Evolutionary conservation across 2,329 filamentous ascomycete species (phyloP).

Genomic region (Penicillium vulpinum): DNA sequence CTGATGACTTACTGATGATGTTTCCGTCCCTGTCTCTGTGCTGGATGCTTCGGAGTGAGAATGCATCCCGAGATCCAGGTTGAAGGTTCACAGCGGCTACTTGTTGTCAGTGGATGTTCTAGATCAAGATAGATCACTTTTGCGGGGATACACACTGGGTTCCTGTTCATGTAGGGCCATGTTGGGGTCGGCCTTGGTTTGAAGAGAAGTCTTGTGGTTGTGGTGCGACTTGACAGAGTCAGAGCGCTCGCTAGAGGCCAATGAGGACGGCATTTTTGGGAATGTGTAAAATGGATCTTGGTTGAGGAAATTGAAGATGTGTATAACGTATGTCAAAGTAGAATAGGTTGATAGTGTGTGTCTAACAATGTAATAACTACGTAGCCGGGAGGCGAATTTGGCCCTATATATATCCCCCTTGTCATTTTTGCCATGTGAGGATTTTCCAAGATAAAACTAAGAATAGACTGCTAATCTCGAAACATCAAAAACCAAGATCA

Average conservation of each 20-base stretch:
- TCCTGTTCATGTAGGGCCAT: constrained; percentile 80
- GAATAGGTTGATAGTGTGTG: not conserved
- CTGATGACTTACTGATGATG: constrained; percentile 63
- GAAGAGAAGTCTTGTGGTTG: constrained; percentile 45
- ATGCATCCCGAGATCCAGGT: constrained; percentile 40
- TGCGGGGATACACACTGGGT: constrained; percentile 63
- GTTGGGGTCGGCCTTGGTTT: constrained; percentile 81
- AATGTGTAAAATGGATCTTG: not conserved
- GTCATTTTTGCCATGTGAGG: not conserved
- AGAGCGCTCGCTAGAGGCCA: constrained; percentile 25
- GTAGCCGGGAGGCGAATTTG: not conserved
- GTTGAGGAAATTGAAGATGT: not conserved
- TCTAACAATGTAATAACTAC: not conserved
- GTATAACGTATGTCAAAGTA: not conserved
- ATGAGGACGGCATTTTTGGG: constrained; percentile 20
- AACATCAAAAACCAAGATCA: constrained; percentile 14
- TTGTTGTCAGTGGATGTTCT: constrained; percentile 2
- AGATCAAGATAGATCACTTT: not conserved
- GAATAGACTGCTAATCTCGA: constrained; percentile 17
- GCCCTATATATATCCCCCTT: constrained; percentile 8
- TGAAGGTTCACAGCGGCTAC: constrained; percentile 26
- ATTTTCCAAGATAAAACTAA: constrained; percentile 9
- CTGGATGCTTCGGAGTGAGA: constrained; percentile 70
- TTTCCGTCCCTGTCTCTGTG: constrained; percentile 78
- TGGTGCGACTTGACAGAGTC: constrained; percentile 27